A percentile compares a stretch with the other conserved stretches of the same genome.
These are phyloP conservation scores for Naganishia sp. DNA, from an alignment of 1,284 basidiomycete genomes.

Conservation along the genomic window DNA sequence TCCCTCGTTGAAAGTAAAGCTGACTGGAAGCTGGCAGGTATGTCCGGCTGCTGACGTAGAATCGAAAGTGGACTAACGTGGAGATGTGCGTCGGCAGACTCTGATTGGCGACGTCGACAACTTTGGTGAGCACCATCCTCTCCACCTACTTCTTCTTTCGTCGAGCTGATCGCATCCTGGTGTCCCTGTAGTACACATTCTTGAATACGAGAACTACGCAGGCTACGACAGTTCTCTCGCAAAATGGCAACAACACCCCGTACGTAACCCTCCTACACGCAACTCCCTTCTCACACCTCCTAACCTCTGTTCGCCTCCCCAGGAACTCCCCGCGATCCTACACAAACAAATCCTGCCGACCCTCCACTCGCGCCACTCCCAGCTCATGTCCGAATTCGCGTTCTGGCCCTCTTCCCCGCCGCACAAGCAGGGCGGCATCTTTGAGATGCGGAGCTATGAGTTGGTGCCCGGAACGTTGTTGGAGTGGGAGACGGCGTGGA, in stretches of 20 bases:
- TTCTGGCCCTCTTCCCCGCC: slow-evolving; percentile 89
- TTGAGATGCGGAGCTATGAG: slow-evolving; percentile 80
- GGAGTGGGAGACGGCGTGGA: slow-evolving; percentile 92
- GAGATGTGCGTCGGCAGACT: slow-evolving; percentile 46
- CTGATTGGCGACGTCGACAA: slow-evolving; percentile 82
- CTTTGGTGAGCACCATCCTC: slow-evolving; percentile 59
- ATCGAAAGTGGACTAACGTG: too few species aligned
- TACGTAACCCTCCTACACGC: not conserved
- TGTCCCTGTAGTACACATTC: slow-evolving; percentile 63
- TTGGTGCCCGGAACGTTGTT: slow-evolving; percentile 74
- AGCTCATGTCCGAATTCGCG: slow-evolving; percentile 88
- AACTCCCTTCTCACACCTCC: slow-evolving; percentile 31
- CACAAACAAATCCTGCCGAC: slow-evolving; percentile 67
- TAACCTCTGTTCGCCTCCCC: slow-evolving; percentile 55
- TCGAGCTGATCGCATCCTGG: slow-evolving; percentile 7
- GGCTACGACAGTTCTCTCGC: slow-evolving; percentile 64
- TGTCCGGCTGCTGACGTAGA: not conserved
- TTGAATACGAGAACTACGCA: slow-evolving; percentile 85
- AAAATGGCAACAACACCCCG: slow-evolving; percentile 22
- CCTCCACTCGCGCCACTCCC: slow-evolving; percentile 68
- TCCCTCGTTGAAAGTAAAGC: slow-evolving; percentile 65
- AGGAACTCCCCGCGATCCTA: slow-evolving; percentile 70
- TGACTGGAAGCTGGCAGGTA: slow-evolving; percentile 84
- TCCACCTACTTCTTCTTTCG: not conserved
- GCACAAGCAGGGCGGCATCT: slow-evolving; percentile 77